Base-by-base conservation (phyloP, 2,329 filamentous ascomycete genomes). In the Cadophora gregata region DNA sequence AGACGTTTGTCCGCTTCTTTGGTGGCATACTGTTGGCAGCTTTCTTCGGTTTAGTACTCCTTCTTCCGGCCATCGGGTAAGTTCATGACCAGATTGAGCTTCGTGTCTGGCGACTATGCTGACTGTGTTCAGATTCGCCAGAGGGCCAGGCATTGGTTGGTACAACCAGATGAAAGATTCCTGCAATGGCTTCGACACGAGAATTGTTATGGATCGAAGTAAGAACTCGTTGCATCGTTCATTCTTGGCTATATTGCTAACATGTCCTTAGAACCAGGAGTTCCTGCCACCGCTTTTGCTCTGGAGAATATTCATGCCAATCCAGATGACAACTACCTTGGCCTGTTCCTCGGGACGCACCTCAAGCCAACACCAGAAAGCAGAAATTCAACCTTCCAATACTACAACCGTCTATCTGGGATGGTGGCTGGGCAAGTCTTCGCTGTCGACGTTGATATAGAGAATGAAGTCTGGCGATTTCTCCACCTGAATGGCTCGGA, bases 91-190 rank as follows among this genome's bases (percentile, higher is more conserved):
- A 1, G 19, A 31, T 6, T 4, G 12, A 1, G 7, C 2, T 16
- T 16, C 36, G 12, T 48, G 2, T 21, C 5, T 27, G 12, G 3
- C 14, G 19, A 51, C 25, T 12, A 25, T 29, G 21, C 60, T 66
- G 24, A 66, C 21, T 25, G 10, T 7, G 2, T 7, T 19, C 42
- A 65, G 70, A 21, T 59, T 69, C 33, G 0, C n/a, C 1, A 38
- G 3, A 16, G 69, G 69, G 2, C 59, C 67, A 9, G 16, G 45
- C 3, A 67, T 65, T 12, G n/a, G 24, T 9, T 72, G 71, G 72
- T 60, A 69, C 24, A 10, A 65, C 19, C 51, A 69, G 19, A 72
- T 73, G 69, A 68, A 63, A 31, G 36, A 72, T 53, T 72, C 72
- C 10, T 73, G 72, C 62, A 50, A 63, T 27, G 68, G 67, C 1